These are phyloP conservation scores for Canavalia gladiata DNA, from an alignment of 306 rosid species.

Conservation along the genomic window DNA sequence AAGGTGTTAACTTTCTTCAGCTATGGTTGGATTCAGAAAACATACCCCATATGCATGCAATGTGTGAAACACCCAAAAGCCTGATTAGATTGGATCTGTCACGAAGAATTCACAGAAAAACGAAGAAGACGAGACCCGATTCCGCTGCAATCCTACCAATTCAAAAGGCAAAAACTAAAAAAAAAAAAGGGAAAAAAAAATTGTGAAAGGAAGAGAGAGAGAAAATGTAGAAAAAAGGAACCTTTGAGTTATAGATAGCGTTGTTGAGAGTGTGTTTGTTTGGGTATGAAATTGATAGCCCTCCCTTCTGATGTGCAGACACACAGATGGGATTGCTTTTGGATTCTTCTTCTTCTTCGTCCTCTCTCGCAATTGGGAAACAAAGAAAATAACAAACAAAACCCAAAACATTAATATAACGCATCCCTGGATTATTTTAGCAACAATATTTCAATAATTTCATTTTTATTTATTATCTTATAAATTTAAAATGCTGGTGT, in stretches of 20 bases:
- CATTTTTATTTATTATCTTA: neutral
- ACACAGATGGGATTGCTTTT: constrained; percentile 54
- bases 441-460: constrained; percentile 15
- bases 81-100: constrained; percentile 48
- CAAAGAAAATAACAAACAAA: neutral
- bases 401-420: neutral
- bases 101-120: constrained; percentile 34
- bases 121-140: constrained; percentile 41
- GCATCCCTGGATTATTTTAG: neutral
- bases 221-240: constrained; percentile 8
- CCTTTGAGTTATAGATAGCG: constrained; percentile 24
- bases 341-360: constrained; percentile 47
- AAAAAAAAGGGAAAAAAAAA: neutral
- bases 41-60: constrained; percentile 68
- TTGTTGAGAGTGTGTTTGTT: neutral
- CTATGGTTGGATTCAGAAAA: constrained; percentile 50
- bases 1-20: constrained; percentile 31
- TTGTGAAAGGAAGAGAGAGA: neutral
- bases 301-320: constrained; percentile 57
- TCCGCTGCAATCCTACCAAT: constrained; percentile 50
- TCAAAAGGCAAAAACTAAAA: constrained; percentile 7
- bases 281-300: constrained; percentile 23
- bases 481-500: too few relatives aligned
- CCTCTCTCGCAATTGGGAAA: constrained; percentile 1
- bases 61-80: constrained; percentile 45